Conservation (phyloP, 2,329 filamentous ascomycete genomes). For the Uncinocarpus reesii region DNA sequence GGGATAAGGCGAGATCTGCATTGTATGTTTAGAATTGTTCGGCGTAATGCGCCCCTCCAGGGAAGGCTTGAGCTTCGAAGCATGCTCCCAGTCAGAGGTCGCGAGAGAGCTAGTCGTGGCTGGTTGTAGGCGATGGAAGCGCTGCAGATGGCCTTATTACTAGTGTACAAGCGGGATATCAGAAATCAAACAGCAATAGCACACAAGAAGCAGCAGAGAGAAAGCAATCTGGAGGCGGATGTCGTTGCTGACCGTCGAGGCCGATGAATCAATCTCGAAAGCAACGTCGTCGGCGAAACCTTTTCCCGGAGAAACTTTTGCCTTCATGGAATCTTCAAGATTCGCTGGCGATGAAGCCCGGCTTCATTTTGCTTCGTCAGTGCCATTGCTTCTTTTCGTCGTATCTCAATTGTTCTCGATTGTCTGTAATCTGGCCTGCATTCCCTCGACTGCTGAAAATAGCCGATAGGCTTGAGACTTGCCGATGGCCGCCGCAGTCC, state of each 20-base stretch:
- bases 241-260: not conserved
- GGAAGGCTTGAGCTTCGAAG: conserved; percentile 54
- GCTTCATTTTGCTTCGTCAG: not conserved
- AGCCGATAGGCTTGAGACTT: conserved; percentile 23
- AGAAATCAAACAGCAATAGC: not conserved
- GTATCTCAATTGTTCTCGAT: too few species aligned
- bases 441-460: conserved; percentile 16
- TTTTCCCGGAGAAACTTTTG: conserved; percentile 29
- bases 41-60: conserved; percentile 53
- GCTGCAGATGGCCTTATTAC: too few species aligned
- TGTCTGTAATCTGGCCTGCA: not conserved
- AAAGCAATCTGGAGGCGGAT: not conserved
- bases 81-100: conserved; percentile 40
- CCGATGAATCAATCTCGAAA: not conserved
- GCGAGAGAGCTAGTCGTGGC: not conserved
- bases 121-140: not conserved
- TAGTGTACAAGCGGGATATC: not conserved
- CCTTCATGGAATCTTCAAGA: conserved; percentile 19
- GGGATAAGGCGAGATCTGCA: conserved; percentile 27
- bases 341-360: not conserved
- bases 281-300: conserved; percentile 19
- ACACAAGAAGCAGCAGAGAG: conserved; percentile 7
- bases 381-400: not conserved
- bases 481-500: conserved; percentile 35
- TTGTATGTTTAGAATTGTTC: conserved; percentile 36